These are phyloP conservation scores for Boletellus emodensis DNA, from an alignment of 768 basidiomycete genomes.

Conservation along the genomic window DNA sequence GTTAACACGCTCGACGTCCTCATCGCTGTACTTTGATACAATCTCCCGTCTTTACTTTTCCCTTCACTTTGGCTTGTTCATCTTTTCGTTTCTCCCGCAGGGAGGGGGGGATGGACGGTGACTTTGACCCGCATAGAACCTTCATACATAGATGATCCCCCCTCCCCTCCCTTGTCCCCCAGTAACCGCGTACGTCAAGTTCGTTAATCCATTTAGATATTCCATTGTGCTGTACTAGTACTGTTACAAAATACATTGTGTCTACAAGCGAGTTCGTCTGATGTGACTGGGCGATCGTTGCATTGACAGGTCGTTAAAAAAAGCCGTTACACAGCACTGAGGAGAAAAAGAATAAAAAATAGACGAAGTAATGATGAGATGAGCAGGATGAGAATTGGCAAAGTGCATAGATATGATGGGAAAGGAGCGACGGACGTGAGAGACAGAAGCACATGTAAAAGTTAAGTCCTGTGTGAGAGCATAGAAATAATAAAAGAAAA, in stretches of 20 bases:
- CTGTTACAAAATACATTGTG: constrained; percentile 9
- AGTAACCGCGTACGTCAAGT: not conserved
- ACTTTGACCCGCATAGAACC: constrained; percentile 17
- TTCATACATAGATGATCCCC: constrained; percentile 6
- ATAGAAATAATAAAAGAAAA: not conserved
- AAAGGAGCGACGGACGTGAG: constrained; percentile 12
- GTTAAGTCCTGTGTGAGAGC: constrained; percentile 10
- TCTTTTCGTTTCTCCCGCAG: constrained; percentile 1
- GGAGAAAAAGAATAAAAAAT: not conserved
- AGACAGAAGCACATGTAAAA: constrained; percentile 5
- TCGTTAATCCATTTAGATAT: constrained; percentile 3
- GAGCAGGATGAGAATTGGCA: not conserved
- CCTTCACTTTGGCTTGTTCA: not conserved
- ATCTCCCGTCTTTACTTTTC: constrained; percentile 1
- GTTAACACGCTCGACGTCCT: constrained; percentile 1
- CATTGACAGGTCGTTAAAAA: not conserved
- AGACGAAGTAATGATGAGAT: constrained; percentile 2
- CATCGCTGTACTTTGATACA: constrained; percentile 21
- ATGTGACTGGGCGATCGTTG: not conserved
- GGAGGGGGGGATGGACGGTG: constrained; percentile 7
- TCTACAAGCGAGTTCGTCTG: not conserved
- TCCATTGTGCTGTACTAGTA: constrained; percentile 18
- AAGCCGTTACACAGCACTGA: constrained; percentile 7
- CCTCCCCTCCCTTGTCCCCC: not conserved
- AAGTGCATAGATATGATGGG: not conserved